Conservation (phyloP, 176 grass and related monocot species). For the Elymus sibiricus region DNA sequence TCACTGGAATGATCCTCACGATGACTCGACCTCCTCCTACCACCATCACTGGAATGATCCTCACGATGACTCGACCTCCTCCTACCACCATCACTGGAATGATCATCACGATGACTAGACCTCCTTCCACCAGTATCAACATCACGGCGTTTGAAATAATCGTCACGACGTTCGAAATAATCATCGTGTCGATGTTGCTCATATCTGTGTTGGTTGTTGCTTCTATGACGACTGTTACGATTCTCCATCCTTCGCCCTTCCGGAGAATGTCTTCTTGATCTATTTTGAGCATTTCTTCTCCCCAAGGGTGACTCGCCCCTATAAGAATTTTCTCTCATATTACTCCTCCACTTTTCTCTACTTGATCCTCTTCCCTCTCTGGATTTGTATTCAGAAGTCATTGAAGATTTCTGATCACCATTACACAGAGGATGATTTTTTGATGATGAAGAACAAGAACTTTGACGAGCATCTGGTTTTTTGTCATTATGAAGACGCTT, state of each 20-base stretch:
- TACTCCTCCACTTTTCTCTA: not conserved
- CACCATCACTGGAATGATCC: not conserved
- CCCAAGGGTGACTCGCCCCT: conserved; percentile 8
- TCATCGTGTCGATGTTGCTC: not conserved
- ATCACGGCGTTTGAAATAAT: not conserved
- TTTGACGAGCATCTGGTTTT: not conserved
- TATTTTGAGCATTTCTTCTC: conserved; percentile 14
- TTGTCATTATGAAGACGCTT: not conserved
- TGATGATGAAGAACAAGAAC: not conserved
- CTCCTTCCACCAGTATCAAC: not conserved
- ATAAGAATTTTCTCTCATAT: conserved; percentile 3
- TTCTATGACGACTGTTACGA: not conserved
- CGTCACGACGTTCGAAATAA: not conserved
- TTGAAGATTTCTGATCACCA: not conserved
- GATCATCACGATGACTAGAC: not conserved
- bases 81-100: not conserved
- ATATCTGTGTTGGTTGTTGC: not conserved
- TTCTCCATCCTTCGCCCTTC: not conserved
- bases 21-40: not conserved
- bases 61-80: not conserved
- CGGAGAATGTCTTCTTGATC: not conserved
- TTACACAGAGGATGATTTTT: not conserved
- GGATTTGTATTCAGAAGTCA: not conserved
- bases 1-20: not conserved
- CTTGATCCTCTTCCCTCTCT: not conserved